phyloP scores from a whole-genome alignment of 2,329 filamentous ascomycete genomes.

The Aspergillus flavus region DNA sequence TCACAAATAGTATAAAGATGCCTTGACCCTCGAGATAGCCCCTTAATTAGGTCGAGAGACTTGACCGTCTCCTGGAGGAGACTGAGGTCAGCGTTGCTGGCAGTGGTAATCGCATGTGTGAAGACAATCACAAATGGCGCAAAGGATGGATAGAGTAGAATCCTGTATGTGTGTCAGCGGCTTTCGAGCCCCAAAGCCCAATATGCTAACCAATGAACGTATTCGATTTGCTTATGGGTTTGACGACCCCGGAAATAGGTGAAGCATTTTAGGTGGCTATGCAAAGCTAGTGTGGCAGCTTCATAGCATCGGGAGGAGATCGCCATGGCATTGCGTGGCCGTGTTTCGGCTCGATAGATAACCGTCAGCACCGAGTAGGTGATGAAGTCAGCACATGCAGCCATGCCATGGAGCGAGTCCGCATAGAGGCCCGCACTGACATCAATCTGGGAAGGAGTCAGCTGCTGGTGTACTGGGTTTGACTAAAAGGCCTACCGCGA shows the following conservation, averaged over 20 bases:
- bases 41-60: conserved; percentile 25
- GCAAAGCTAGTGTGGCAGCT: conserved; percentile 26
- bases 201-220: conserved; percentile 27
- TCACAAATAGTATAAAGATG: conserved; percentile 26
- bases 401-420: conserved; percentile 29
- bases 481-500: conserved; percentile 19
- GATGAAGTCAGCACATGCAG: conserved; percentile 30
- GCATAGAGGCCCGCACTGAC: conserved; percentile 26
- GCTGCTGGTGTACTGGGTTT: neutral
- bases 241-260: conserved; percentile 27
- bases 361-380: conserved; percentile 28
- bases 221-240: conserved; percentile 31
- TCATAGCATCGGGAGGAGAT: conserved; percentile 31
- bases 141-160: conserved; percentile 30
- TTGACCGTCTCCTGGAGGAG: conserved; percentile 27
- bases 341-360: conserved; percentile 29
- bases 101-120: conserved; percentile 31
- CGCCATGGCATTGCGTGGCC: conserved; percentile 25
- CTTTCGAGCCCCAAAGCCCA: too few relatives aligned
- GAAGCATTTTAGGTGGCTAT: conserved; percentile 31
- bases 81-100: conserved; percentile 21
- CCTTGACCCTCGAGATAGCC: conserved; percentile 23
- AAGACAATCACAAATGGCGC: conserved; percentile 33
- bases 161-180: conserved; percentile 13
- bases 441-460: conserved; percentile 19